A percentile compares a stretch with the other conserved stretches of the same genome.
These are phyloP conservation scores for Pleoardoris graminearum DNA, from an alignment of 2,329 filamentous ascomycete species.

Conservation along the genomic window DNA sequence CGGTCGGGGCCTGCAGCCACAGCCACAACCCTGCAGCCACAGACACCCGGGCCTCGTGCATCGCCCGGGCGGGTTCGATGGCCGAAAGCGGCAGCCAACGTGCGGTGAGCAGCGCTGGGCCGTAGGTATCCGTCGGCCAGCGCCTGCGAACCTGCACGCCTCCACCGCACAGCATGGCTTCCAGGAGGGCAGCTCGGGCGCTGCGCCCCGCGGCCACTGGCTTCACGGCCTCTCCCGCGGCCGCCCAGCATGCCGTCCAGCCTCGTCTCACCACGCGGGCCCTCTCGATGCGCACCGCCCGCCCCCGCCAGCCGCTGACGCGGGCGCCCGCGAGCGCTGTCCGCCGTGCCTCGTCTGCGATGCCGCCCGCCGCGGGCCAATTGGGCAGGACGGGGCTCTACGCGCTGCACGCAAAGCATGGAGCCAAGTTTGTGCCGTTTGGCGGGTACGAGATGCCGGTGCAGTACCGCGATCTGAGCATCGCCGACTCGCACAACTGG, in stretches of 20 bases:
- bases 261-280: no score
- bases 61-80: slow-evolving; percentile 17
- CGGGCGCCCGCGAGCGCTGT: slow-evolving; percentile 17
- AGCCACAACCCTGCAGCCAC: background rate
- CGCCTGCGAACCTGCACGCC: background rate
- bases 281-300: slow-evolving; percentile 22
- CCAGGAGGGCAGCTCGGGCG: slow-evolving; percentile 28
- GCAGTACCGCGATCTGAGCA: slow-evolving; percentile 76
- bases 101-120: slow-evolving; percentile 5
- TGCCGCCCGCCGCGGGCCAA: slow-evolving; percentile 27
- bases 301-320: slow-evolving; percentile 31
- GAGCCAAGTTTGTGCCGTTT: slow-evolving; percentile 96
- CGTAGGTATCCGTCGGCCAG: slow-evolving; percentile 17
- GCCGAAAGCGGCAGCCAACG: slow-evolving; percentile 10
- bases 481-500: slow-evolving; percentile 85
- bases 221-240: slow-evolving; percentile 18
- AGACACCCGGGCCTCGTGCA: slow-evolving; percentile 15
- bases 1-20: background rate
- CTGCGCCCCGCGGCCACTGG: slow-evolving; percentile 34
- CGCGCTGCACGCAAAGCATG: slow-evolving; percentile 74
- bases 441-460: slow-evolving; percentile 92
- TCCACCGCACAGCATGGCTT: slow-evolving; percentile 34
- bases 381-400: slow-evolving; percentile 71
- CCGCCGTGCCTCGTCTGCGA: slow-evolving; percentile 36
- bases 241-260: slow-evolving; percentile 19